These are phyloP conservation scores for Exophiala sp. DNA, from an alignment of 2,329 filamentous ascomycete genomes.

Conservation along the genomic window DNA sequence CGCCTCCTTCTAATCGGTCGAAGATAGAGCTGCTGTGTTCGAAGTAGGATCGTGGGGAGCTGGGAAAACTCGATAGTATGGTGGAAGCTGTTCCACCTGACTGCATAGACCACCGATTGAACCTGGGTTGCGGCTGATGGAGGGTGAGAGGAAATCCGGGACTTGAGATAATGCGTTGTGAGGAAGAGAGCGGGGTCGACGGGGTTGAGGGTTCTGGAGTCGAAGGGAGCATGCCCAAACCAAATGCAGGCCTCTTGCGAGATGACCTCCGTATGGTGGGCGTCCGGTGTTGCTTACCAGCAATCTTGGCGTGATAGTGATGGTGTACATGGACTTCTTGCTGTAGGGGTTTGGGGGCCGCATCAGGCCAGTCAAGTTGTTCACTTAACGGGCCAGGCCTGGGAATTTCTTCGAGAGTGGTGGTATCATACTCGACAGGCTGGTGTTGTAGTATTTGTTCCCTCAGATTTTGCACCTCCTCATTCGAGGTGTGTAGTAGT, in stretches of 20 bases:
- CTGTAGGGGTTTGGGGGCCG: slow-evolving; percentile 46
- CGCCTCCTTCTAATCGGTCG: slow-evolving; percentile 63
- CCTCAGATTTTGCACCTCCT: slow-evolving; percentile 83
- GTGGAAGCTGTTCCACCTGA: slow-evolving; percentile 60
- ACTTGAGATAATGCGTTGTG: slow-evolving; percentile 26
- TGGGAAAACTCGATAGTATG: slow-evolving; percentile 69
- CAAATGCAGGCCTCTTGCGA: slow-evolving; percentile 27
- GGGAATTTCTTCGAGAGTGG: slow-evolving; percentile 21
- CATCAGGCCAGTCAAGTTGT: slow-evolving; percentile 61
- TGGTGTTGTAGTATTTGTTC: slow-evolving; percentile 80
- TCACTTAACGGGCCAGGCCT: slow-evolving; percentile 53
- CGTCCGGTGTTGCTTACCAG: slow-evolving; percentile 55
- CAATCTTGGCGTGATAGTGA: slow-evolving; percentile 69
- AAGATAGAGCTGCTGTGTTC: slow-evolving; percentile 72
- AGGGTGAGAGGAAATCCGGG: slow-evolving; percentile 38
- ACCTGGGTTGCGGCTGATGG: slow-evolving; percentile 51
- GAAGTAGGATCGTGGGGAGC: slow-evolving; percentile 70
- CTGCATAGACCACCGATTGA: slow-evolving; percentile 64
- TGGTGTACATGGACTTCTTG: slow-evolving; percentile 90
- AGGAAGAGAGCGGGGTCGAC: slow-evolving; percentile 36
- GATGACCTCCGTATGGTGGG: slow-evolving; percentile 45
- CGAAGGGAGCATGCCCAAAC: slow-evolving; percentile 12
- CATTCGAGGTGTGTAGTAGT: slow-evolving; percentile 85
- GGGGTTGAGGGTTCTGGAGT: slow-evolving; percentile 28
- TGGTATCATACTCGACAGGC: slow-evolving; percentile 47